Conservation (phyloP, 1,139 yeast species). For the Candida sanyaensis region DNA sequence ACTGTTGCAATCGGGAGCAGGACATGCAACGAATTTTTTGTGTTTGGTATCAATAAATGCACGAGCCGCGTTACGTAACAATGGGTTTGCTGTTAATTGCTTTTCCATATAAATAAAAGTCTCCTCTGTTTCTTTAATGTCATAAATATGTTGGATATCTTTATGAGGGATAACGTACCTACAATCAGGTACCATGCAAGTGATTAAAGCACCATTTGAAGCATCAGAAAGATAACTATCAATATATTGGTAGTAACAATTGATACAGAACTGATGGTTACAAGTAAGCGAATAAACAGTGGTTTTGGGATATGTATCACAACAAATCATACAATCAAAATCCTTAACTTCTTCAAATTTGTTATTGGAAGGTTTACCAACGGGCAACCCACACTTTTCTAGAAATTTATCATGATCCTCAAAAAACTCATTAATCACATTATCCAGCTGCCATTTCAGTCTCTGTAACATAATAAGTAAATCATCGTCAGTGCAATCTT, state of each 20-base stretch:
- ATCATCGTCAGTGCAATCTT: slow-evolving; percentile 39
- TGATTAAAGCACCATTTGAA: slow-evolving; percentile 55
- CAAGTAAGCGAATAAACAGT: slow-evolving; percentile 61
- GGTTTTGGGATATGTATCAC: slow-evolving; percentile 48
- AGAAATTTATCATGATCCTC: slow-evolving; percentile 50
- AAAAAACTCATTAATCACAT: slow-evolving; percentile 66
- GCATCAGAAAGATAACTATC: slow-evolving; percentile 37
- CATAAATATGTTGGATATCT: slow-evolving; percentile 24
- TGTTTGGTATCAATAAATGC: slow-evolving; percentile 53
- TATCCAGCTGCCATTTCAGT: slow-evolving; percentile 75
- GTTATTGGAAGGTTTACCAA: slow-evolving; percentile 17
- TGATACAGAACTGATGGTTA: slow-evolving; percentile 66
- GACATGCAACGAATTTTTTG: slow-evolving; percentile 71
- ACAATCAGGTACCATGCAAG: slow-evolving; percentile 61
- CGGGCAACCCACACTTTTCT: slow-evolving; percentile 49
- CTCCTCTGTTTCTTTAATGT: slow-evolving; percentile 6
- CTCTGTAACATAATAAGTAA: slow-evolving; percentile 55
- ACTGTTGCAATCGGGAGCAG: slow-evolving; percentile 75
- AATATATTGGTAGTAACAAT: slow-evolving; percentile 67
- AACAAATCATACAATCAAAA: slow-evolving; percentile 69
- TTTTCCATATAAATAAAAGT: slow-evolving; percentile 10
- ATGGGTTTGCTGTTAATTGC: slow-evolving; percentile 14
- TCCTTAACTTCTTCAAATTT: slow-evolving; percentile 21
- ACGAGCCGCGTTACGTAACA: slow-evolving; percentile 37
- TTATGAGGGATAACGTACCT: slow-evolving; percentile 34